phyloP scores from a whole-genome alignment of 2,329 filamentous ascomycete genomes.

The Aspergillus amoenus region DNA sequence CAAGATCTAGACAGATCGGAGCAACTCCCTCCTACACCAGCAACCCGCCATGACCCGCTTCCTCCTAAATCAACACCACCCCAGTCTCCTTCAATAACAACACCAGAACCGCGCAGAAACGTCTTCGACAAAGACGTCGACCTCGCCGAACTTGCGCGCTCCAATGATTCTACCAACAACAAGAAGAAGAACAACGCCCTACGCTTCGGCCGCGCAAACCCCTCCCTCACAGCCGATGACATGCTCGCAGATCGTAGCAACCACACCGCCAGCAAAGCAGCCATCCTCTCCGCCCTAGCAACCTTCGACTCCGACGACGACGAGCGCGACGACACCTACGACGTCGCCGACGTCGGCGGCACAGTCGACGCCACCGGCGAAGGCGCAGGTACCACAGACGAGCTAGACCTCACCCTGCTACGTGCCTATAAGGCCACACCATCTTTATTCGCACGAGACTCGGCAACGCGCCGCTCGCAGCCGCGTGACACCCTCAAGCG shows the following conservation, averaged over 20 bases:
- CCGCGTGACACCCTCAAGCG: conserved; percentile 64
- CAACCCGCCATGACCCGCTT: conserved; percentile 51
- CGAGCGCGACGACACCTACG: conserved; percentile 95
- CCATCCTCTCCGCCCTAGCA: conserved; percentile 83
- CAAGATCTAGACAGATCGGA: conserved; percentile 63
- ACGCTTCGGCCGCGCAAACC: conserved; percentile 71
- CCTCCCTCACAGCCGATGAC: conserved; percentile 66
- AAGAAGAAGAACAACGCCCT: conserved; percentile 47
- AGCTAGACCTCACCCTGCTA: conserved; percentile 70
- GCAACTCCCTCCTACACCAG: conserved; percentile 40
- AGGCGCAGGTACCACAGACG: conserved; percentile 48
- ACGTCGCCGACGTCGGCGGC: conserved; percentile 86
- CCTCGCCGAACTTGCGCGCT: conserved; percentile 68
- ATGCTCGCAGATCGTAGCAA: conserved; percentile 64
- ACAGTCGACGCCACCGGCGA: conserved; percentile 66
- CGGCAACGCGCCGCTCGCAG: conserved; percentile 65
- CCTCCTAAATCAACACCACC: conserved; percentile 53
- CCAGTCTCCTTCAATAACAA: conserved; percentile 13
- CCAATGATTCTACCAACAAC: conserved; percentile 28
- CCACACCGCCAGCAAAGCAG: conserved; percentile 71
- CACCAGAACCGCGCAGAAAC: conserved; percentile 59
- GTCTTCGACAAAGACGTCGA: conserved; percentile 74
- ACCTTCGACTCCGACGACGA: conserved; percentile 93
- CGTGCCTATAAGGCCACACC: conserved; percentile 65
- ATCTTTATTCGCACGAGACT: conserved; percentile 69